Evolutionary conservation across 1,284 basidiomycete genomes (phyloP).

Genomic region (Irpex lacteus): DNA sequence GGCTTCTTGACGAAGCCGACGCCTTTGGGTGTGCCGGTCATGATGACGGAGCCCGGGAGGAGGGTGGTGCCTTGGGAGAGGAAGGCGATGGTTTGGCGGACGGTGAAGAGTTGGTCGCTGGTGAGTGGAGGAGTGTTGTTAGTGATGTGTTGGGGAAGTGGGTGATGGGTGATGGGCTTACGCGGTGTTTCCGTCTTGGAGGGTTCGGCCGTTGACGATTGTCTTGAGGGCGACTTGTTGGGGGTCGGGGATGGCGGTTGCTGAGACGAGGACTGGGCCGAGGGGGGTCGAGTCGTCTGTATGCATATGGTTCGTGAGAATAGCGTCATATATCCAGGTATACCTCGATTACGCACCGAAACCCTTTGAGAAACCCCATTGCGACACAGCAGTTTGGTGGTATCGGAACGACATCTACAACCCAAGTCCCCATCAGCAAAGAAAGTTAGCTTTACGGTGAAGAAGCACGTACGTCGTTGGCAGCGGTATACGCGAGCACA

Average conservation of each 20-base stretch:
- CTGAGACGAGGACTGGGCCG: constrained; percentile 75
- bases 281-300: constrained; percentile 76
- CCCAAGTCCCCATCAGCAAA: not conserved
- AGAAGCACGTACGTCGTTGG: constrained; percentile 63
- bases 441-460: no score
- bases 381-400: constrained; percentile 71
- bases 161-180: constrained; percentile 37
- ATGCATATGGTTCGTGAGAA: not conserved
- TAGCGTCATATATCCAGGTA: not conserved
- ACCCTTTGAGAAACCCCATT: constrained; percentile 85
- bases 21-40: constrained; percentile 77
- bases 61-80: constrained; percentile 87
- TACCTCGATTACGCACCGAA: constrained; percentile 50
- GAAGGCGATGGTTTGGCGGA: constrained; percentile 72
- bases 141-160: constrained; percentile 7
- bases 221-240: constrained; percentile 66
- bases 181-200: constrained; percentile 78
- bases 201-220: constrained; percentile 61
- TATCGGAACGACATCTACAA: constrained; percentile 73
- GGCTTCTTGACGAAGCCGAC: constrained; percentile 78
- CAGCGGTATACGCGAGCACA: constrained; percentile 77
- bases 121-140: not conserved
- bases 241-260: constrained; percentile 64
- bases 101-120: constrained; percentile 73
- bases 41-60: constrained; percentile 76